These are phyloP conservation scores for Fereydounia khargensis DNA, from an alignment of 1,284 basidiomycete genomes.

Conservation along the genomic window DNA sequence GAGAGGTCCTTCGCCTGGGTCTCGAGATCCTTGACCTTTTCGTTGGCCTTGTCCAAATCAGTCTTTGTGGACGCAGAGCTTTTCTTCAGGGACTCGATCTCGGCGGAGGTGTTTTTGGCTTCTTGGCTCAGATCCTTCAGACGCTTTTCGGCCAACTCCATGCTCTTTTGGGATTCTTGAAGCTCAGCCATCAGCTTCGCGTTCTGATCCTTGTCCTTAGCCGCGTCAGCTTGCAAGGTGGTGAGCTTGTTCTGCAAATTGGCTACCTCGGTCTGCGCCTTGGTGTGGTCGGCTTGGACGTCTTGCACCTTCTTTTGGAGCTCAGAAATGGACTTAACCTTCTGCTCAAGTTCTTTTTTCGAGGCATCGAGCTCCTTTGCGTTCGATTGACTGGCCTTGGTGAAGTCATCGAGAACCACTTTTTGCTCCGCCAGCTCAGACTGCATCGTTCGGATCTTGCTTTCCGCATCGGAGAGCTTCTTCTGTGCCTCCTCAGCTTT, in stretches of 20 bases:
- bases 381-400: too few species aligned
- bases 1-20: conserved; percentile 5
- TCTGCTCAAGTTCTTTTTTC: conserved; percentile 14
- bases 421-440: too few species aligned
- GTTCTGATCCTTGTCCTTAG: conserved; percentile 8
- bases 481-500: conserved; percentile 14
- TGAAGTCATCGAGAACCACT: too few species aligned
- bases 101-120: too few species aligned
- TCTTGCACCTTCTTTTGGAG: too few species aligned
- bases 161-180: conserved; percentile 5
- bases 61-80: too few species aligned
- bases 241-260: conserved; percentile 9
- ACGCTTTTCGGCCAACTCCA: conserved; percentile 8
- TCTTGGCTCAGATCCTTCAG: conserved; percentile 1
- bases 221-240: conserved; percentile 9
- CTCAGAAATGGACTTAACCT: conserved; percentile 12
- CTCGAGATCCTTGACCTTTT: conserved; percentile 7
- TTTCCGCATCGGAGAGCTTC: conserved; percentile 5
- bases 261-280: conserved; percentile 7
- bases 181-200: conserved; percentile 9
- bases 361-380: conserved; percentile 13
- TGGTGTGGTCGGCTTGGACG: conserved; percentile 8
- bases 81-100: too few species aligned
- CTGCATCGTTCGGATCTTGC: too few species aligned
- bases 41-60: conserved; percentile 4